Evolutionary conservation across 2,329 filamentous ascomycete species (phyloP).

Genomic region (Samsoniella hepiali): DNA sequence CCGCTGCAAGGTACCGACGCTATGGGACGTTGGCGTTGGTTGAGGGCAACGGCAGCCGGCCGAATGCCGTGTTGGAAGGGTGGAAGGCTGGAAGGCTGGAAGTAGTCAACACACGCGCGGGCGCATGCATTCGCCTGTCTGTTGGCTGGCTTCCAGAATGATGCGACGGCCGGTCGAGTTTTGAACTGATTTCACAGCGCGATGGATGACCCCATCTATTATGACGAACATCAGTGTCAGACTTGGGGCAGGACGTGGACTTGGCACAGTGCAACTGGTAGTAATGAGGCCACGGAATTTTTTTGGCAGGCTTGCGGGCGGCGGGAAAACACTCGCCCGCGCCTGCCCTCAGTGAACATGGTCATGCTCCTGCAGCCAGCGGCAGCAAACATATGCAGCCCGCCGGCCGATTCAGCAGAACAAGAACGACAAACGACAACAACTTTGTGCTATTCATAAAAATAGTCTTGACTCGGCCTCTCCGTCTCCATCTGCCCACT

Average conservation of each 20-base stretch:
- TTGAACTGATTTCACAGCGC: too few relatives aligned
- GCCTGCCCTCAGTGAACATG: neutral
- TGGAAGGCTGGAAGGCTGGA: neutral
- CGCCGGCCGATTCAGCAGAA: neutral
- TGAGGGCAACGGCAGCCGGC: neutral
- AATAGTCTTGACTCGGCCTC: constrained; percentile 3
- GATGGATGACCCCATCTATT: neutral
- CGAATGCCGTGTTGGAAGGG: neutral
- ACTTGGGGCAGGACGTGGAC: too few relatives aligned
- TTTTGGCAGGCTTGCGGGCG: too few relatives aligned
- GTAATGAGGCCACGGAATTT: neutral
- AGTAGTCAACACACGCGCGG: neutral
- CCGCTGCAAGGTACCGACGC: constrained; percentile 6
- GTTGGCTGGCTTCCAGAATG: neutral
- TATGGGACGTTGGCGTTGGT: neutral
- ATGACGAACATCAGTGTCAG: neutral
- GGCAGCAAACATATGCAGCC: neutral
- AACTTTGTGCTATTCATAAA: neutral
- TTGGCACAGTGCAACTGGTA: too few relatives aligned
- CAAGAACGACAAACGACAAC: neutral
- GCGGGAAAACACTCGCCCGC: neutral
- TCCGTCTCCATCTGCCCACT: neutral
- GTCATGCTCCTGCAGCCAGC: neutral
- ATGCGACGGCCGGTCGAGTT: neutral
- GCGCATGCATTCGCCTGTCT: neutral